These are phyloP conservation scores for Euphorbia tirucalli DNA, from an alignment of 345 rosid species.

Conservation along the genomic window DNA sequence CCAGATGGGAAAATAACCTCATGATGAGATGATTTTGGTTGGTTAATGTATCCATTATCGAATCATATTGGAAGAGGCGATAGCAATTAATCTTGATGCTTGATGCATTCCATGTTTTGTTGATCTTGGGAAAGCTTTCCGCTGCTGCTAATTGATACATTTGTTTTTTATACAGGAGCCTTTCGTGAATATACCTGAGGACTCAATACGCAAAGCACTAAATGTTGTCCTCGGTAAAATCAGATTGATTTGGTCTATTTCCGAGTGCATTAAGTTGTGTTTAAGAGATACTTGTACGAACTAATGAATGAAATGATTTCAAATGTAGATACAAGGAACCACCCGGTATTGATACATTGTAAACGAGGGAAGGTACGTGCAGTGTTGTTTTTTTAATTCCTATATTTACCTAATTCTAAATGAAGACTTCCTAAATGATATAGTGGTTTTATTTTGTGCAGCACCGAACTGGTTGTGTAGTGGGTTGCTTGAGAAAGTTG, in stretches of 20 bases:
- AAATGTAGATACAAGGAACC: constrained; percentile 74
- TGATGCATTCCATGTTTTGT: background rate
- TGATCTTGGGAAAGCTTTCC: background rate
- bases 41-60: too few relatives aligned
- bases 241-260: constrained; percentile 9
- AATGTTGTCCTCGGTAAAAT: constrained; percentile 73
- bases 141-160: constrained; percentile 6
- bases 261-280: background rate
- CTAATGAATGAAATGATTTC: constrained; percentile 1
- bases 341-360: constrained; percentile 87
- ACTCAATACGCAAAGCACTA: constrained; percentile 83
- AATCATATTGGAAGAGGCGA: background rate
- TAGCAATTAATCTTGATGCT: background rate
- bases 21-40: background rate
- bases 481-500: constrained; percentile 89
- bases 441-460: constrained; percentile 26
- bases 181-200: constrained; percentile 72
- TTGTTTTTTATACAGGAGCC: constrained; percentile 59
- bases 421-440: background rate
- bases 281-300: background rate
- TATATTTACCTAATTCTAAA: background rate
- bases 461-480: constrained; percentile 96
- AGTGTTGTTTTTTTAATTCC: background rate
- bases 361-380: constrained; percentile 85
- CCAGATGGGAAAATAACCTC: background rate